These are phyloP conservation scores for Rhizophagus clarus DNA, from an alignment of 192 early-diverging fungal genomes.

Conservation along the genomic window DNA sequence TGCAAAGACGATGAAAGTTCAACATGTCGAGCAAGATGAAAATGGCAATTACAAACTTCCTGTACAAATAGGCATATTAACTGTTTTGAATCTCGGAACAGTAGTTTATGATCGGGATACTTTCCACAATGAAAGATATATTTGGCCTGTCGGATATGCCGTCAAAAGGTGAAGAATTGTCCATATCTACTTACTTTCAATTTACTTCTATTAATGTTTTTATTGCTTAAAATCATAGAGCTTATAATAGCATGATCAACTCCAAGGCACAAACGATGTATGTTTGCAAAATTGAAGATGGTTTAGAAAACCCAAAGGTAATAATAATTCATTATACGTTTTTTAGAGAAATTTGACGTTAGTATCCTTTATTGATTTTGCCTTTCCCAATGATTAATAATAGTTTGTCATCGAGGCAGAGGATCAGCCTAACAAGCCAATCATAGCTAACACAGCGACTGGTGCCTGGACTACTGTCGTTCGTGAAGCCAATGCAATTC, in stretches of 20 bases:
- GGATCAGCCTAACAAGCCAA: slow-evolving; percentile 72
- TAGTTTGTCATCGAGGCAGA: slow-evolving; percentile 82
- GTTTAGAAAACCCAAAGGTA: slow-evolving; percentile 67
- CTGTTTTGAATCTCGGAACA: slow-evolving; percentile 69
- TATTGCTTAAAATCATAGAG: slow-evolving; percentile 34
- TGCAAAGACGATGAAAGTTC: slow-evolving; percentile 38
- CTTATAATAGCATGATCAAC: slow-evolving; percentile 60
- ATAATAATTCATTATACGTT: neutral
- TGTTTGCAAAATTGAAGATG: slow-evolving; percentile 78
- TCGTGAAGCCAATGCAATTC: slow-evolving; percentile 75
- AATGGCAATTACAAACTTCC: slow-evolving; percentile 76
- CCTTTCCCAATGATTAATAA: slow-evolving; percentile 23
- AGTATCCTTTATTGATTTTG: neutral
- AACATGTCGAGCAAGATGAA: slow-evolving; percentile 57
- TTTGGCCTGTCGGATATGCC: slow-evolving; percentile 89
- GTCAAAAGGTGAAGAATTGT: slow-evolving; percentile 44
- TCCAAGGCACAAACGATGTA: slow-evolving; percentile 58
- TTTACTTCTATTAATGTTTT: neutral
- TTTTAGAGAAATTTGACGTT: neutral
- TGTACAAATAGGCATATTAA: slow-evolving; percentile 76
- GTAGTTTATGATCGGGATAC: slow-evolving; percentile 74
- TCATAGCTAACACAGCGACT: slow-evolving; percentile 77
- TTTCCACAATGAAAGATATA: slow-evolving; percentile 90
- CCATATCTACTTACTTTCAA: neutral
- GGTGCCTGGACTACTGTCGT: slow-evolving; percentile 90